Conservation (phyloP, 345 rosid species). For the Erucastrum elatum region DNA sequence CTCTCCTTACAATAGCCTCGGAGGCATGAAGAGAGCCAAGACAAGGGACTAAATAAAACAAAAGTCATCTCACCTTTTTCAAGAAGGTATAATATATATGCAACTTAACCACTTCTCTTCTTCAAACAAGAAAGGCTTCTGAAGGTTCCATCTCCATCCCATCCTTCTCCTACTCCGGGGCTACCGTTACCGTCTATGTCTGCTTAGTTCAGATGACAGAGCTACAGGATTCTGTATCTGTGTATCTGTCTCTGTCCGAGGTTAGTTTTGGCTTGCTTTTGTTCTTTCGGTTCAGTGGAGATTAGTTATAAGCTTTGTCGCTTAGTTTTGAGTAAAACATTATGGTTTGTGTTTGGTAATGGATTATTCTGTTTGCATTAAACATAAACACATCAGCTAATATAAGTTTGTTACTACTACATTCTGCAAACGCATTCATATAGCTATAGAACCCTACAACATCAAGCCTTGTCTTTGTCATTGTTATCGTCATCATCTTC, state of each 20-base stretch:
- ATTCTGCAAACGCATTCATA: slow-evolving; percentile 5
- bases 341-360: slow-evolving; percentile 31
- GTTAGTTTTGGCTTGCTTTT: slow-evolving; percentile 30
- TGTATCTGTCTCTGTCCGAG: slow-evolving; percentile 29
- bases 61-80: slow-evolving; percentile 12
- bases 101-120: slow-evolving; percentile 34
- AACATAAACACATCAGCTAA: slow-evolving; percentile 9
- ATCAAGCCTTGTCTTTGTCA: slow-evolving; percentile 21
- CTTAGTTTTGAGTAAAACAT: slow-evolving; percentile 16
- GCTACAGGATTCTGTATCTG: not conserved
- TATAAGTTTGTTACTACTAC: slow-evolving; percentile 16
- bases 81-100: slow-evolving; percentile 33
- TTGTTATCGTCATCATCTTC: slow-evolving; percentile 57
- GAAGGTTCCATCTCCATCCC: slow-evolving; percentile 32
- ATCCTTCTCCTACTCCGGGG: slow-evolving; percentile 13
- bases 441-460: not conserved
- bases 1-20: slow-evolving; percentile 91
- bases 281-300: slow-evolving; percentile 19
- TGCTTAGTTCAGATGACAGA: not conserved
- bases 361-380: slow-evolving; percentile 31
- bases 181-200: slow-evolving; percentile 20
- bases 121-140: slow-evolving; percentile 34
- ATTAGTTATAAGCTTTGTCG: slow-evolving; percentile 32
- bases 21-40: slow-evolving; percentile 93
- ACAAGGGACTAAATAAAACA: slow-evolving; percentile 64